Base-by-base conservation (phyloP, 2,329 filamentous ascomycete genomes). In the Fusarium miscanthi region DNA sequence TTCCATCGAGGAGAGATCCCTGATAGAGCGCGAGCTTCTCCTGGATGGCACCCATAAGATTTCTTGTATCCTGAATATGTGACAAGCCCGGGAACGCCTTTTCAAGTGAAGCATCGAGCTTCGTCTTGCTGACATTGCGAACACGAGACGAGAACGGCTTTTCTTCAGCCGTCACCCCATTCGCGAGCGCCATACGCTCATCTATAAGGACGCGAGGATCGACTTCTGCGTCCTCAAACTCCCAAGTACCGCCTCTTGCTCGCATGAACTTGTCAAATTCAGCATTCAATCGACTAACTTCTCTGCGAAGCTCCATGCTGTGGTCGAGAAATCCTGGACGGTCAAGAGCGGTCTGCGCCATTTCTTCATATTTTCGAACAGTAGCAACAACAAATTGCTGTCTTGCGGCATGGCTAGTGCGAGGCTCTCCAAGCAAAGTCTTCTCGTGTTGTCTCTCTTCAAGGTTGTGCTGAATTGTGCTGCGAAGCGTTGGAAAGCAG, bases 401-500 rank as follows among this genome's bases (percentile, higher is more conserved):
- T 45, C 75, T 78, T 5, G 77, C 64, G 2, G 57, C 40, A 25
- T 74, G 75, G 4, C 58, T 76, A 2, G 66, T 60, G 1, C 81
- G 76, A 25, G 77, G 66, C 1, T 79, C 64, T 1, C 81, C 81
- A 4, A 83, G 64, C 5, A 31, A 21, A 0, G 45, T 14, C 3
- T 67, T 67, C 12, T 73, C 60, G 5, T 11, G 19, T 6, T 74
- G 21, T 5, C 72, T 74, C 5, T 69, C 59, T 0, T 46, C 31
- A 1, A 82, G 72, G 1, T 75, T 74, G 3, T 49, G 38, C 6
- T 51, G 59, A 10, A 83, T 75, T 0, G 66, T 74, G 1, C 45
- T 58, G 30, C 77, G 73, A 19, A 83, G 73, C 1, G 60, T 69
- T 1, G 77, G 77, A 63, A 84, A 84, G 16, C 79, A 80, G 0